Evolutionary conservation across 192 early-diverging fungal genomes (phyloP).

Genomic region (Podila horticola): DNA sequence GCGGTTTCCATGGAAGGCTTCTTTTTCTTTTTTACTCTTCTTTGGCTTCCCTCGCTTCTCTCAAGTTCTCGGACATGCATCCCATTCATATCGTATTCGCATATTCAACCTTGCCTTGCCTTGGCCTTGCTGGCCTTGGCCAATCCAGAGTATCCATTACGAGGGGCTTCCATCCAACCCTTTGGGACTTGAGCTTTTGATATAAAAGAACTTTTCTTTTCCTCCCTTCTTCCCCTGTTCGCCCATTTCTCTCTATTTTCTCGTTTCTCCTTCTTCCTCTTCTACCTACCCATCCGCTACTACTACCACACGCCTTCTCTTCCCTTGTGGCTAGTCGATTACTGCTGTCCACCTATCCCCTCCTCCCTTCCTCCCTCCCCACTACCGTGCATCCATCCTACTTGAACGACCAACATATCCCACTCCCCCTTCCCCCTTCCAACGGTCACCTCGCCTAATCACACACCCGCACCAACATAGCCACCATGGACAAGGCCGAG

Average conservation of each 20-base stretch:
- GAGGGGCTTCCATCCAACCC: no score
- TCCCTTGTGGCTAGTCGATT: background rate
- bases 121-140: no score
- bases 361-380: background rate
- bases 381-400: background rate
- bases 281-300: background rate
- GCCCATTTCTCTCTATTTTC: constrained; percentile 2
- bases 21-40: background rate
- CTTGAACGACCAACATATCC: background rate
- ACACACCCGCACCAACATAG: background rate
- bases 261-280: constrained; percentile 1
- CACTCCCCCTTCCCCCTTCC: background rate
- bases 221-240: no score
- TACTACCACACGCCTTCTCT: constrained; percentile 1
- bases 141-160: no score
- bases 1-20: background rate
- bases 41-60: background rate
- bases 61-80: background rate
- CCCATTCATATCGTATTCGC: background rate
- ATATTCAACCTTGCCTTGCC: background rate
- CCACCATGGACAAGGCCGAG: constrained; percentile 28
- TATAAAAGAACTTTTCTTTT: no score
- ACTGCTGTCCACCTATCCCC: background rate
- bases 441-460: background rate
- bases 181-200: no score